phyloP scores from a whole-genome alignment of 75 land plant species.

The Cunninghamia lanceolata region DNA sequence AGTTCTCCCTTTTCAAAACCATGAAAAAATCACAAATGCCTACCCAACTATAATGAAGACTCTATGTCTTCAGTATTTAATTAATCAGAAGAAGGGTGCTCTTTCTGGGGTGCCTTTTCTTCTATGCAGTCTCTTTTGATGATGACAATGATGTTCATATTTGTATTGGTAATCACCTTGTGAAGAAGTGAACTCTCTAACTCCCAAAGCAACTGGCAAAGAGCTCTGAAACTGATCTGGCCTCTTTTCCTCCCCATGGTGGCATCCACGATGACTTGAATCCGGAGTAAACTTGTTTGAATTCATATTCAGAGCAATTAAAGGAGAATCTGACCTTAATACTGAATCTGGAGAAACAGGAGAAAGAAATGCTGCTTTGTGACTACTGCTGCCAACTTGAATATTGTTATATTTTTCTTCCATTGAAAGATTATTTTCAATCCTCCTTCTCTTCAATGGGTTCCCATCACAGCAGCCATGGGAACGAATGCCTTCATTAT shows the following conservation, averaged over 20 bases:
- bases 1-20: not conserved
- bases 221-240: not conserved
- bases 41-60: not conserved
- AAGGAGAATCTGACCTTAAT: not conserved
- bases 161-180: not conserved
- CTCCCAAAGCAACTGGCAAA: not conserved
- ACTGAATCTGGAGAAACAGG: constrained; percentile 10
- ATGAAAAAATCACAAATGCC: not conserved
- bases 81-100: constrained; percentile 1
- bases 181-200: not conserved
- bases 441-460: not conserved
- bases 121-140: not conserved
- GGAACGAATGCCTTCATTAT: too few species aligned
- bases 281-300: not conserved
- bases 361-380: not conserved
- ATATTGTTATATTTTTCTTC: not conserved
- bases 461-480: not conserved
- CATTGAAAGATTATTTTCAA: not conserved
- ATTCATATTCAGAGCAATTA: not conserved
- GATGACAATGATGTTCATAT: not conserved
- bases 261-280: not conserved
- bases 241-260: constrained; percentile 1
- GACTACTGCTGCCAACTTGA: not conserved
- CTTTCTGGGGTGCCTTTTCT: constrained; percentile 14
- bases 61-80: not conserved